These are phyloP conservation scores for Suhomyces panamericanus DNA, from an alignment of 1,139 yeast genomes.

Conservation along the genomic window DNA sequence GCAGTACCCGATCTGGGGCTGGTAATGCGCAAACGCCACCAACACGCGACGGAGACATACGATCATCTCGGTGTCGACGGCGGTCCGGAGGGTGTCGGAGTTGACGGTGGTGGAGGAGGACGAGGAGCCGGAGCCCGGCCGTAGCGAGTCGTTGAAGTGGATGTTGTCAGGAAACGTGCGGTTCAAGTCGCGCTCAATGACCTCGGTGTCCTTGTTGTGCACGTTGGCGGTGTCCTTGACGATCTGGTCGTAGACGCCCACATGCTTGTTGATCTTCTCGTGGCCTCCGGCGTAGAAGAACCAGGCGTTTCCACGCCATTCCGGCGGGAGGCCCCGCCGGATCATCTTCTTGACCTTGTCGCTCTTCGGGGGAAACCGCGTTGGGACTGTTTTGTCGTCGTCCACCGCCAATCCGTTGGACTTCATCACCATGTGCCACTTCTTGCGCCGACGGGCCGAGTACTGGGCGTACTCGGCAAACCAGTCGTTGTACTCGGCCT, in stretches of 20 bases:
- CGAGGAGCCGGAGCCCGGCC: slow-evolving; percentile 3
- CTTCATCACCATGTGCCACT: slow-evolving; percentile 70
- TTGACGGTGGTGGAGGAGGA: slow-evolving; percentile 8
- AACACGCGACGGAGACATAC: slow-evolving; percentile 76
- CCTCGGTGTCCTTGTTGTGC: slow-evolving; percentile 75
- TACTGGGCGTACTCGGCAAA: slow-evolving; percentile 66
- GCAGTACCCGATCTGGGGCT: slow-evolving; percentile 92
- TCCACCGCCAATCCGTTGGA: slow-evolving; percentile 61
- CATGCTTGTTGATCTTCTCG: slow-evolving; percentile 65
- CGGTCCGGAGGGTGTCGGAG: slow-evolving; percentile 6
- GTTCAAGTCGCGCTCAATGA: slow-evolving; percentile 88
- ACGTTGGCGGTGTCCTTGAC: slow-evolving; percentile 53
- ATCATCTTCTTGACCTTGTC: slow-evolving; percentile 81
- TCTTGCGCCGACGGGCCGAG: slow-evolving; percentile 60
- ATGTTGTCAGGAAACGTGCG: slow-evolving; percentile 93
- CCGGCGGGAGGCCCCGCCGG: slow-evolving; percentile 92
- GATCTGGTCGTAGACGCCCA: slow-evolving; percentile 71
- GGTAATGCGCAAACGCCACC: slow-evolving; percentile 79
- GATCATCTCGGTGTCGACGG: slow-evolving; percentile 64
- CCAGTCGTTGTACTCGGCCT: slow-evolving; percentile 71
- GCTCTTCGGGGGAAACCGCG: slow-evolving; percentile 77
- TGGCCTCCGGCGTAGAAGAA: slow-evolving; percentile 93
- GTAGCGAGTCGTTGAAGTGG: slow-evolving; percentile 50
- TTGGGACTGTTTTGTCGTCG: slow-evolving; percentile 31
- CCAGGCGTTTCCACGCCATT: slow-evolving; percentile 98